phyloP scores from a whole-genome alignment of 1,139 yeast genomes.

The Yamadazyma dushanensis region DNA sequence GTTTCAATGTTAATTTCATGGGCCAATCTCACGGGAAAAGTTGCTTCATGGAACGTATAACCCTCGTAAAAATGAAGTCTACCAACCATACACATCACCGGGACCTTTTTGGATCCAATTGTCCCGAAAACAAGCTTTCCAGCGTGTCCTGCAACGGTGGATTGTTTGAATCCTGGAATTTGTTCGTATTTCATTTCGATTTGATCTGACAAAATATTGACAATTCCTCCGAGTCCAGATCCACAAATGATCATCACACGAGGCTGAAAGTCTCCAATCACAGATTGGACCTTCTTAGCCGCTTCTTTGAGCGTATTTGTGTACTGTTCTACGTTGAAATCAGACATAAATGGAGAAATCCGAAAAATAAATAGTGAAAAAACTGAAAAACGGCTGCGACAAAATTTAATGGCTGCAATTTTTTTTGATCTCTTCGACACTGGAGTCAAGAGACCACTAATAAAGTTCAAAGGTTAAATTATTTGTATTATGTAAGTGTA shows the following conservation, averaged over 20 bases:
- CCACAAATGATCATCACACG: slow-evolving; percentile 86
- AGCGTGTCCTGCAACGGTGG: slow-evolving; percentile 90
- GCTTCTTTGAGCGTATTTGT: neutral
- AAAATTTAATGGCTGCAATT: too few relatives aligned
- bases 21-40: slow-evolving; percentile 83
- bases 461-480: too few relatives aligned
- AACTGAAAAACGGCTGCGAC: neutral
- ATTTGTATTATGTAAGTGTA: too few relatives aligned
- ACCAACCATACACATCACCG: slow-evolving; percentile 93
- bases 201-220: slow-evolving; percentile 46
- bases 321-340: neutral
- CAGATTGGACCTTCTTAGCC: neutral
- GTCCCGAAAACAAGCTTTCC: slow-evolving; percentile 81
- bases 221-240: slow-evolving; percentile 89
- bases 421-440: too few relatives aligned
- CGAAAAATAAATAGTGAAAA: too few relatives aligned
- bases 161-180: slow-evolving; percentile 77
- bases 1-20: slow-evolving; percentile 57
- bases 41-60: slow-evolving; percentile 73
- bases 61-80: slow-evolving; percentile 93
- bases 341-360: neutral
- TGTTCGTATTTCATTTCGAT: slow-evolving; percentile 59
- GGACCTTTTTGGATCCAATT: slow-evolving; percentile 67
- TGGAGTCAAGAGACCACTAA: too few relatives aligned
- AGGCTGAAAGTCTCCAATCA: slow-evolving; percentile 31